Evolutionary conservation across 352 stramenopile genomes (phyloP), one percentile per base, ranked within the genome.

Genomic region (Phytophthora nicotianae): DNA sequence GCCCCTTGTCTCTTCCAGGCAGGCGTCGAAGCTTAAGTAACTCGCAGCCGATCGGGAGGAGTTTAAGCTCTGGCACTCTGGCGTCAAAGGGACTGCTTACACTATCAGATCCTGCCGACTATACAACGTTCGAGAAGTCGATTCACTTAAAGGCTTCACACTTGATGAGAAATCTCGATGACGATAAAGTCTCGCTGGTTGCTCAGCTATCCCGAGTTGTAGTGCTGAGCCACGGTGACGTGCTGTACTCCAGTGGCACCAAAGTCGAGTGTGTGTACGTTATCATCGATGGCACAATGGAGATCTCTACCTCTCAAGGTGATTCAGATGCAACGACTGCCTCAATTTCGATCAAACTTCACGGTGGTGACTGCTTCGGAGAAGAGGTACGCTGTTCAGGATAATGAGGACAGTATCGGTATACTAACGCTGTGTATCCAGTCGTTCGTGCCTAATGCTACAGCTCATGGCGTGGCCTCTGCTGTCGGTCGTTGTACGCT

Each of bases 71-170:
- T 14, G 51, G 52, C 17, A 62, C 56, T 10, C 21, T 63, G 40
- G 46, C 58, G 23, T 69, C 58, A 9, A 70, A 57, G 58, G 68
- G 53, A 27, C 61, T 78, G 57, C 75, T 75, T 20, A 73, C 55
- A 11, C 68, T 83, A 5, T 65, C 73, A 0, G 79, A 89, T n/a
- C 75, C 69, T 7, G 65, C 72, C 0, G 77, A 90, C 37, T 92
- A 85, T 56, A 89, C 85, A 38, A 90, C 75, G 6, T 91, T 95
- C 54, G 87, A 93, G 49, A 95, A 95, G 63, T 92, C 82, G 2
- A 89, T 95, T 46, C 83, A 91, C 35, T 67, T 95, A 45, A 95
- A 93, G 56, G 84, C 81, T 10, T 93, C 87, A 13, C 75, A 90
- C 47, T 70, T 95, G 17, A 89, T 95, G 87, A 76, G 79, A 63